These are phyloP conservation scores for Xerocomellus amylosporus DNA, from an alignment of 768 basidiomycete genomes.

Conservation along the genomic window DNA sequence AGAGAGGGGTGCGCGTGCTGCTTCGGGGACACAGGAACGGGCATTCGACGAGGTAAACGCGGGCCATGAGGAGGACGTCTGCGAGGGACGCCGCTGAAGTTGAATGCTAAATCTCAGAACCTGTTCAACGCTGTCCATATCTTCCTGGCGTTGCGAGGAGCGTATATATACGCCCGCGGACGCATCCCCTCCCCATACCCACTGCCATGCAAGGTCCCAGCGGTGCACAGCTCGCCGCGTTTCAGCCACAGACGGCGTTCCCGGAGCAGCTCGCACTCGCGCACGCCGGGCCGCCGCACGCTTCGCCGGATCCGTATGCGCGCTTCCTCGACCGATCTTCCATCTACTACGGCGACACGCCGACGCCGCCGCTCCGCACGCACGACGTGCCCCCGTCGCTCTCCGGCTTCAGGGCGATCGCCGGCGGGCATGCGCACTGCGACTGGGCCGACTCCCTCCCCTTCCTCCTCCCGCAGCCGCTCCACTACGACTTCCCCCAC, in stretches of 20 bases:
- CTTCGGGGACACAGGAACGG: constrained; percentile 22
- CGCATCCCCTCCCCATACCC: not conserved
- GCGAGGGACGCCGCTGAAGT: constrained; percentile 19
- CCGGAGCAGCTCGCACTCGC: constrained; percentile 14
- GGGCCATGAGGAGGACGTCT: not conserved
- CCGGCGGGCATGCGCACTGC: constrained; percentile 18
- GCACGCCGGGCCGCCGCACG: not conserved
- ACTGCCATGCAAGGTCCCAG: constrained; percentile 8
- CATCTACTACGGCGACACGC: constrained; percentile 10
- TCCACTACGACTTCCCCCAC: constrained; percentile 16
- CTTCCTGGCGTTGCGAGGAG: not conserved
- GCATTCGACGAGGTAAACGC: not conserved
- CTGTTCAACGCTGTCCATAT: not conserved
- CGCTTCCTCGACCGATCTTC: constrained; percentile 34
- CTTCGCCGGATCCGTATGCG: constrained; percentile 23
- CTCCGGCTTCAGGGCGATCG: constrained; percentile 20
- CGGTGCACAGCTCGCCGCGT: constrained; percentile 12
- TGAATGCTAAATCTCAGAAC: constrained; percentile 21
- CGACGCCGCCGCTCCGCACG: constrained; percentile 9
- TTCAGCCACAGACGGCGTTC: constrained; percentile 14
- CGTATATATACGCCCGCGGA: constrained; percentile 19
- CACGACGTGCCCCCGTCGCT: constrained; percentile 24
- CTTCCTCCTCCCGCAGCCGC: constrained; percentile 17
- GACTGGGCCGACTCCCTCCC: constrained; percentile 26
- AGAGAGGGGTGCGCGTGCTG: constrained; percentile 10